These are phyloP conservation scores for Anaeromyces robustus DNA, from an alignment of 192 early-diverging fungal genomes.

Conservation along the genomic window DNA sequence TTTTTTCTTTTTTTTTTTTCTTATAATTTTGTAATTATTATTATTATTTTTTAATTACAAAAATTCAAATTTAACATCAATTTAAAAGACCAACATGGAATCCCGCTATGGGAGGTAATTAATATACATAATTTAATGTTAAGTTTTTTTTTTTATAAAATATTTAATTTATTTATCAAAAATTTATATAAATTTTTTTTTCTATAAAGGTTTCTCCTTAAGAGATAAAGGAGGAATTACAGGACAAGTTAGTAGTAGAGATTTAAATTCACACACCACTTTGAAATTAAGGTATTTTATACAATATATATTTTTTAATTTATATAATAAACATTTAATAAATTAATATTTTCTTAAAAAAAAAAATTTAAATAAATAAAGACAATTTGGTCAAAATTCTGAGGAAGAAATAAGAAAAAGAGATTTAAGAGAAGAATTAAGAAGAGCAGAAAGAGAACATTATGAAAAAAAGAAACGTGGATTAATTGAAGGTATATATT, in stretches of 20 bases:
- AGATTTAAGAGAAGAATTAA: neutral
- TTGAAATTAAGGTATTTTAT: neutral
- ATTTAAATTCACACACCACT: neutral
- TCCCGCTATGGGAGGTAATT: neutral
- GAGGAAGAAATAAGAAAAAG: neutral
- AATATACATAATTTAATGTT: too few relatives aligned
- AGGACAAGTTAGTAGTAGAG: neutral
- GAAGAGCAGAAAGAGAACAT: neutral
- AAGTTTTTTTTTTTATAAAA: too few relatives aligned
- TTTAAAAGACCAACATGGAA: neutral
- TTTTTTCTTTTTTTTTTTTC: too few relatives aligned
- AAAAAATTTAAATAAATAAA: neutral
- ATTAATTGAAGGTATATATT: neutral
- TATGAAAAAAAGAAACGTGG: neutral
- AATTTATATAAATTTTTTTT: too few relatives aligned
- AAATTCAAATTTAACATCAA: neutral
- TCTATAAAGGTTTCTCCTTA: neutral
- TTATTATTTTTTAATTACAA: too few relatives aligned
- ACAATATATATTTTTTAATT: too few relatives aligned
- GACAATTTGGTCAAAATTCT: neutral
- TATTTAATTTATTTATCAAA: too few relatives aligned
- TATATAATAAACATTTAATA: too few relatives aligned
- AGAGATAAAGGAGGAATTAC: neutral
- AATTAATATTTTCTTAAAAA: too few relatives aligned
- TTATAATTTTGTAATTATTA: too few relatives aligned